These are phyloP conservation scores for Annona squamosa DNA, from an alignment of 164 flowering plant genomes.

Conservation along the genomic window DNA sequence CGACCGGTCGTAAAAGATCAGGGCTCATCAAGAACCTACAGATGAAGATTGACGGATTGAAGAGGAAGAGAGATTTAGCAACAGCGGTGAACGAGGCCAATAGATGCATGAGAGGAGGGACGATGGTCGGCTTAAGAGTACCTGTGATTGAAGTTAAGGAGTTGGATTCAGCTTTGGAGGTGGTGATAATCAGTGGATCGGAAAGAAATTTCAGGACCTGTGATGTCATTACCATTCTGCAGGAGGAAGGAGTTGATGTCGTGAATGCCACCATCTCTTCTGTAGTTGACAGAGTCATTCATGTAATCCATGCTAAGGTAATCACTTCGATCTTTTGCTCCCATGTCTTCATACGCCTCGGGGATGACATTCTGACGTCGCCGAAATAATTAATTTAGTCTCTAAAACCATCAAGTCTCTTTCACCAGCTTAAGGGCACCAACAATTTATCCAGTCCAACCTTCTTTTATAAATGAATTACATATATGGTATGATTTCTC, in stretches of 20 bases:
- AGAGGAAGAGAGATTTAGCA: slow-evolving; percentile 23
- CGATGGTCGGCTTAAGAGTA: slow-evolving; percentile 2
- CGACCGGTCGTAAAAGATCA: too few relatives aligned
- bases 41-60: slow-evolving; percentile 30
- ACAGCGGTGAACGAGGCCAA: background rate
- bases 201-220: slow-evolving; percentile 29
- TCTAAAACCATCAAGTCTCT: background rate
- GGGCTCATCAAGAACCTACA: slow-evolving; percentile 22
- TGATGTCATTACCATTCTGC: slow-evolving; percentile 35
- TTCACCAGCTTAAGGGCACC: background rate
- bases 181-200: slow-evolving; percentile 31
- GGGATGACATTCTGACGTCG: background rate
- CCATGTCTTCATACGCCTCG: background rate
- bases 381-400: background rate
- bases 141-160: slow-evolving; percentile 44
- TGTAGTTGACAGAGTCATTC: slow-evolving; percentile 27
- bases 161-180: slow-evolving; percentile 32
- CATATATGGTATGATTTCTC: too few relatives aligned
- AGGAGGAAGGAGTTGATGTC: slow-evolving; percentile 49
- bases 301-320: slow-evolving; percentile 46
- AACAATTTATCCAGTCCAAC: background rate
- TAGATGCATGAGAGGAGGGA: background rate
- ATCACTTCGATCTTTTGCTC: background rate
- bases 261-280: slow-evolving; percentile 29
- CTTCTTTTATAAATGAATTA: too few relatives aligned